These are phyloP conservation scores for Tritrichomonas foetus DNA, from an alignment of 208 protist species.

Conservation along the genomic window DNA sequence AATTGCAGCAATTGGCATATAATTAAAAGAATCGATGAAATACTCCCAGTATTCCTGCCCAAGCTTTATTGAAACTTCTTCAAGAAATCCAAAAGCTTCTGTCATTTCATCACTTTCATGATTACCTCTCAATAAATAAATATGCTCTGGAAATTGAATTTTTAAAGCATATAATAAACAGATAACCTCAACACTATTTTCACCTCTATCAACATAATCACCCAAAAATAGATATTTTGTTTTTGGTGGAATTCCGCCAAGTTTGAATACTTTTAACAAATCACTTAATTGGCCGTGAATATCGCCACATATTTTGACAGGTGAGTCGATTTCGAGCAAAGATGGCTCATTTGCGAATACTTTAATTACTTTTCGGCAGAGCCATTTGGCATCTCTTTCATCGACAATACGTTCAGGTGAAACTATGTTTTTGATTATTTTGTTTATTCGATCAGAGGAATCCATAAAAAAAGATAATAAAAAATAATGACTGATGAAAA, in stretches of 20 bases:
- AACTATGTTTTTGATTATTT: no score
- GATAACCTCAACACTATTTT: constrained; percentile 50
- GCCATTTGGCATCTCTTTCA: no score
- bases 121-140: constrained; percentile 55
- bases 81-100: constrained; percentile 46
- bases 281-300: constrained; percentile 57
- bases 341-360: not conserved
- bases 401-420: no score
- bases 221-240: constrained; percentile 56
- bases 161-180: constrained; percentile 48
- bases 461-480: no score
- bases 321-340: not conserved
- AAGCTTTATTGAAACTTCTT: constrained; percentile 74
- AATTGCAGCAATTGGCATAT: not conserved
- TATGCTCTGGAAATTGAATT: constrained; percentile 45
- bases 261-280: constrained; percentile 50
- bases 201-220: constrained; percentile 57
- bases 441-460: no score
- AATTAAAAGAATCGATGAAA: constrained; percentile 15
- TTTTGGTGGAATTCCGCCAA: constrained; percentile 39
- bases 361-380: not conserved
- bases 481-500: no score
- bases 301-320: constrained; percentile 12
- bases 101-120: constrained; percentile 53
- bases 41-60: constrained; percentile 47